Conservation (phyloP, 495 filamentous ascomycete species). For the Lasiosphaeria miniovina region DNA sequence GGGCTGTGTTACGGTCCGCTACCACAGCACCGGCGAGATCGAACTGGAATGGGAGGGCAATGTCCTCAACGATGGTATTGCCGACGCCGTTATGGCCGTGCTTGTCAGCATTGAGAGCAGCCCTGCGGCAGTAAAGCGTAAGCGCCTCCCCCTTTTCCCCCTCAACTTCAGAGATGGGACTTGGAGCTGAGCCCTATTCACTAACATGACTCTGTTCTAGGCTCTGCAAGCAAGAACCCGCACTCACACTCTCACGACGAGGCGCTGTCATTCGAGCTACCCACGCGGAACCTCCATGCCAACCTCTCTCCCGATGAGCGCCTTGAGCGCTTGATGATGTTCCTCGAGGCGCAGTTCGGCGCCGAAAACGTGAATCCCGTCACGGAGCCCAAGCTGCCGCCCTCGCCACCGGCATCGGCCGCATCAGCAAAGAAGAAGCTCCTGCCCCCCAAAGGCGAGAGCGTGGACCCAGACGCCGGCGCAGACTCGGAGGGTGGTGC, state of each 20-base stretch:
- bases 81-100: slow-evolving; percentile 90
- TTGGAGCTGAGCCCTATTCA: neutral
- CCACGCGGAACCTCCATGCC: slow-evolving; percentile 65
- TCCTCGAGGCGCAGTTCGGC: slow-evolving; percentile 96
- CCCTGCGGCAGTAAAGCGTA: slow-evolving; percentile 92
- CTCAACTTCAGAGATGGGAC: neutral
- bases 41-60: slow-evolving; percentile 97
- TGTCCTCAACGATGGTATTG: slow-evolving; percentile 94
- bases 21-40: slow-evolving; percentile 68
- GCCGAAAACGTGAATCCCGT: slow-evolving; percentile 70
- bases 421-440: slow-evolving; percentile 27
- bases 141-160: slow-evolving; percentile 24
- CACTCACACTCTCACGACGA: slow-evolving; percentile 49
- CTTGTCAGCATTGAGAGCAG: slow-evolving; percentile 85
- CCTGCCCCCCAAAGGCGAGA: slow-evolving; percentile 7
- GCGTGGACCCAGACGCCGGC: slow-evolving; percentile 3
- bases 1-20: slow-evolving; percentile 80
- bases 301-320: slow-evolving; percentile 68
- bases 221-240: slow-evolving; percentile 52
- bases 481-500: slow-evolving; percentile 32
- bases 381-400: slow-evolving; percentile 56
- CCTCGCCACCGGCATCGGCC: slow-evolving; percentile 16
- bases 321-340: slow-evolving; percentile 81
- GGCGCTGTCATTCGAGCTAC: slow-evolving; percentile 29
- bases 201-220: slow-evolving; percentile 23